Percentiles rank a stretch among this genome's conserved stretches.
These are phyloP conservation scores for Phytophthora capsici DNA, from an alignment of 352 stramenopile genomes.

Conservation along the genomic window DNA sequence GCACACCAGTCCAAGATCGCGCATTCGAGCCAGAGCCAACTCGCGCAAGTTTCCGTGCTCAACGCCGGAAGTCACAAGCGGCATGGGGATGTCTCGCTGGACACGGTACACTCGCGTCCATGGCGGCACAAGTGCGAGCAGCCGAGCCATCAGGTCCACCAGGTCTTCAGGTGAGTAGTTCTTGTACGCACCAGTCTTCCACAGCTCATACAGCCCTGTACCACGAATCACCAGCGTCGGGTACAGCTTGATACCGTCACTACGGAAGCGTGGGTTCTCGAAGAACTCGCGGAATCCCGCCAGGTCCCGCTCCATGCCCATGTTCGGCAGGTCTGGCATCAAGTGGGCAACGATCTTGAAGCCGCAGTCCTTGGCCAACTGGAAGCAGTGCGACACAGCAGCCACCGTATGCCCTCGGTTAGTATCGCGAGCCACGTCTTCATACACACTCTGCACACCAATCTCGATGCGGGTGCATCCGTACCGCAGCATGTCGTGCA, in stretches of 20 bases:
- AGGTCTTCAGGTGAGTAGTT: conserved; percentile 84
- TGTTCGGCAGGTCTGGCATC: conserved; percentile 98
- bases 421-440: conserved; percentile 93
- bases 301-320: conserved; percentile 96
- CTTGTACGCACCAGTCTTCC: conserved; percentile 95
- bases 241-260: conserved; percentile 97
- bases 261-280: conserved; percentile 95
- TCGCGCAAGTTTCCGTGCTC: conserved; percentile 97
- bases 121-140: conserved; percentile 95
- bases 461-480: conserved; percentile 98
- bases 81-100: conserved; percentile 98
- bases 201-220: conserved; percentile 97
- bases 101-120: conserved; percentile 97
- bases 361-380: conserved; percentile 93
- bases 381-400: conserved; percentile 83
- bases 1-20: conserved; percentile 92
- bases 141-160: conserved; percentile 92
- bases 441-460: conserved; percentile 96
- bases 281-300: conserved; percentile 97
- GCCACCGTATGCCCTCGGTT: conserved; percentile 96
- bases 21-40: conserved; percentile 92
- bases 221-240: conserved; percentile 97
- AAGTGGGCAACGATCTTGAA: conserved; percentile 99
- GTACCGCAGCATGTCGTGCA: conserved; percentile 97
- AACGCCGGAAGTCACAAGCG: conserved; percentile 95